These are phyloP conservation scores for Ustilago tritici DNA, from an alignment of 1,284 basidiomycete species.

Conservation along the genomic window DNA sequence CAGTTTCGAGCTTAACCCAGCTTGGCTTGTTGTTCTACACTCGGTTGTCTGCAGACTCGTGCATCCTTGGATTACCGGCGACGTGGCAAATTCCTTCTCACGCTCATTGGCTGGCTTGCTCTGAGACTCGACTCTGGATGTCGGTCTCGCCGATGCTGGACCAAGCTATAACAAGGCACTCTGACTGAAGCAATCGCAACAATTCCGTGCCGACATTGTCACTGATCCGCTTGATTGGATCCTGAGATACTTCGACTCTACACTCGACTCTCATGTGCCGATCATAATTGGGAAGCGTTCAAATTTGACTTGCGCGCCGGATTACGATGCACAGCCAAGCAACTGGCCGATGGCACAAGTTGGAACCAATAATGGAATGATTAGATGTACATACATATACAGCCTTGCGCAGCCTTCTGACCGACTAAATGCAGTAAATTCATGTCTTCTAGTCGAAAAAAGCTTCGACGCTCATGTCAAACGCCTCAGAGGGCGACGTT, in stretches of 20 bases:
- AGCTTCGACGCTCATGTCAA: background rate
- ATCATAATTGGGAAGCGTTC: background rate
- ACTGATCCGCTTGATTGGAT: background rate
- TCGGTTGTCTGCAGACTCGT: background rate
- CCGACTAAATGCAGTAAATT: background rate
- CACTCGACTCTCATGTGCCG: background rate
- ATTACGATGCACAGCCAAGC: background rate
- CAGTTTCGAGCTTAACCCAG: background rate
- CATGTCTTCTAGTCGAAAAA: background rate
- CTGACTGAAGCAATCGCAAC: background rate
- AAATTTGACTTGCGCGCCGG: background rate
- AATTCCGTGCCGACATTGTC: background rate
- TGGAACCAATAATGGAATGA: background rate
- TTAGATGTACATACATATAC: conserved; percentile 16
- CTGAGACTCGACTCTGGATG: too few relatives aligned
- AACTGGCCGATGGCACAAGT: background rate
- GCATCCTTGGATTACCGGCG: conserved; percentile 1
- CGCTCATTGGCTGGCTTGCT: too few relatives aligned
- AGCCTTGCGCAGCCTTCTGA: too few relatives aligned
- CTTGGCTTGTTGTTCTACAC: background rate
- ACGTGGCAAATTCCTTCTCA: background rate
- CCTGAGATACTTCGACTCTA: background rate
- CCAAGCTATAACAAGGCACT: background rate
- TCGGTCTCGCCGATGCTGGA: too few relatives aligned
- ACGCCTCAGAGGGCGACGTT: background rate